Evolutionary conservation across 306 rosid genomes (phyloP).

Genomic region (Mucuna pruriens): DNA sequence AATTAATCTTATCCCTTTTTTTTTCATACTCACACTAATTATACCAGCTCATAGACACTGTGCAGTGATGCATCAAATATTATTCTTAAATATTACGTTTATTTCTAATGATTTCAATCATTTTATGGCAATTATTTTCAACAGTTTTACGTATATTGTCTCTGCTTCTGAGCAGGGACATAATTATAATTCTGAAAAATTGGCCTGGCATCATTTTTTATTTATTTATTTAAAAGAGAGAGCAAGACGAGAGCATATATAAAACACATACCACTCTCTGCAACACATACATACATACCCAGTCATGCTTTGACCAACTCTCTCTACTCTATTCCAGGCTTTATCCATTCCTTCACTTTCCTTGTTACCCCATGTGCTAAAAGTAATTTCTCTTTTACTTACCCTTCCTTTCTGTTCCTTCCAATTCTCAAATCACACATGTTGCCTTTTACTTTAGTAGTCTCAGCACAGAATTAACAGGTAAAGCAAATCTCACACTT

Average conservation of each 20-base stretch:
- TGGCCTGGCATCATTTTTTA: neutral
- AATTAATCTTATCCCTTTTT: neutral
- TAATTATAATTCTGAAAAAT: constrained; percentile 30
- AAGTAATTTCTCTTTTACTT: constrained; percentile 42
- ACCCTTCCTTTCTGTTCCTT: constrained; percentile 36
- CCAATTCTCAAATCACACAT: constrained; percentile 22
- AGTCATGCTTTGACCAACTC: constrained; percentile 43
- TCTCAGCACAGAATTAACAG: constrained; percentile 35
- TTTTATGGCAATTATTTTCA: constrained; percentile 22
- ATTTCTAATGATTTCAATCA: constrained; percentile 37
- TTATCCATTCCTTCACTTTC: constrained; percentile 40
- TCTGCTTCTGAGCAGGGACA: constrained; percentile 26
- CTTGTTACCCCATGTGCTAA: constrained; percentile 51
- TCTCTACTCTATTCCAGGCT: constrained; percentile 22
- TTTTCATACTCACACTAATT: neutral
- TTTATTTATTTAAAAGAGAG: neutral
- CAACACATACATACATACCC: constrained; percentile 45
- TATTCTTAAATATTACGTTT: constrained; percentile 25
- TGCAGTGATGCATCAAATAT: neutral
- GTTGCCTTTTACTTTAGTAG: constrained; percentile 36
- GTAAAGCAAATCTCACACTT: constrained; percentile 43
- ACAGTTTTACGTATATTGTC: constrained; percentile 28
- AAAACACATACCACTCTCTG: constrained; percentile 39
- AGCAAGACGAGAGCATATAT: constrained; percentile 30
- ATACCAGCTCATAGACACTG: neutral